A percentile compares a stretch with the other conserved stretches of the same genome.
Evolutionary conservation across 192 early-diverging fungal species (phyloP).

Genomic region (Linderina pennispora): DNA sequence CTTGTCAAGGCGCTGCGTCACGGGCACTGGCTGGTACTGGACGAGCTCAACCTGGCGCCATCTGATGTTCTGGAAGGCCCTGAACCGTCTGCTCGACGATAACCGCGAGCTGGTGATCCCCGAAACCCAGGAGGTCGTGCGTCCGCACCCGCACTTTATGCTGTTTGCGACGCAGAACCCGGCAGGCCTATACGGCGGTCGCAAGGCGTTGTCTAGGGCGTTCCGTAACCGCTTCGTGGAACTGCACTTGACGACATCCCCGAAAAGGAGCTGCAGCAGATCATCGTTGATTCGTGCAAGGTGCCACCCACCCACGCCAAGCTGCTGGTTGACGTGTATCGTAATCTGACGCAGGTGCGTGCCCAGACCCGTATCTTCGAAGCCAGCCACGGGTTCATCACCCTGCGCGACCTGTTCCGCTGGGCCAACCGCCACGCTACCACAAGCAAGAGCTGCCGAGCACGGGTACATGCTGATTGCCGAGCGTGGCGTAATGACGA

Average conservation of each 20-base stretch:
- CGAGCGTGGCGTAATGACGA: constrained; percentile 75
- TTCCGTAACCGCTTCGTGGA: constrained; percentile 98
- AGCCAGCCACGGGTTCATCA: constrained; percentile 89
- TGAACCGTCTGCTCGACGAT: constrained; percentile 95
- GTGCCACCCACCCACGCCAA: constrained; percentile 90
- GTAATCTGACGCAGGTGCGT: constrained; percentile 64
- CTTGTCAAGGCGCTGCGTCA: constrained; percentile 88
- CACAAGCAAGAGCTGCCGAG: constrained; percentile 74
- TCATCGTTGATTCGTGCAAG: constrained; percentile 73
- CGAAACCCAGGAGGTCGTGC: constrained; percentile 90
- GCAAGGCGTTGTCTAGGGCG: constrained; percentile 90
- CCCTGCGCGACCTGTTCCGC: constrained; percentile 93
- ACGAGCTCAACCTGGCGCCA: constrained; percentile 97
- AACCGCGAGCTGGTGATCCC: constrained; percentile 95
- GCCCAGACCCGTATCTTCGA: constrained; percentile 90
- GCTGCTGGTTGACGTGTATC: constrained; percentile 81
- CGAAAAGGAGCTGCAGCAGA: constrained; percentile 81
- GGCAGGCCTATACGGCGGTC: constrained; percentile 94
- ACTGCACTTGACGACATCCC: constrained; percentile 95
- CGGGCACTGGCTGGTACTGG: constrained; percentile 97
- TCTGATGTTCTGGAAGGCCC: constrained; percentile 96
- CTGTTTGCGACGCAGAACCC: constrained; percentile 99
- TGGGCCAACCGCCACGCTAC: constrained; percentile 86
- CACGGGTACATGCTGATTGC: constrained; percentile 94
- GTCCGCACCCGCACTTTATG: constrained; percentile 94